These are phyloP conservation scores for Tirmania nivea DNA, from an alignment of 495 filamentous ascomycete species.

Conservation along the genomic window DNA sequence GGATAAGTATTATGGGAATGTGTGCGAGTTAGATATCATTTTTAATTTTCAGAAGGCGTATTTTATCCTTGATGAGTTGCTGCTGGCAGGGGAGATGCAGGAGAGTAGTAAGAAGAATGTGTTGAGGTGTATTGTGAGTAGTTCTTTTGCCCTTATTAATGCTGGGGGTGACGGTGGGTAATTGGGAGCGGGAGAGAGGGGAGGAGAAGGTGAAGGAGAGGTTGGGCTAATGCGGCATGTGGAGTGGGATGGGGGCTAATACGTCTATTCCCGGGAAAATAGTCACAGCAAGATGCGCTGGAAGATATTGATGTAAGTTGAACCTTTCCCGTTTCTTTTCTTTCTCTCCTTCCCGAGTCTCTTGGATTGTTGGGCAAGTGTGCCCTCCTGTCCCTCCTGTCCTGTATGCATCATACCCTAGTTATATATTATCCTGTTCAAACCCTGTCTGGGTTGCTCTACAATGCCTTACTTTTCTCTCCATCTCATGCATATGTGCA, in stretches of 20 bases:
- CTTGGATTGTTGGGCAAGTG: constrained; percentile 27
- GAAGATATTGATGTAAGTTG: constrained; percentile 20
- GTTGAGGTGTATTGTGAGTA: constrained; percentile 49
- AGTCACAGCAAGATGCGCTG: constrained; percentile 17
- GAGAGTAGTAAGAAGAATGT: constrained; percentile 99
- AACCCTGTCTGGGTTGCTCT: too few species aligned
- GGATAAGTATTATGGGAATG: constrained; percentile 99
- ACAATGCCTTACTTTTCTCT: too few species aligned
- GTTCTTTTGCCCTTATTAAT: background rate
- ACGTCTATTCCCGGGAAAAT: background rate
- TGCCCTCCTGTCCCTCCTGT: too few species aligned
- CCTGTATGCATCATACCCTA: too few species aligned
- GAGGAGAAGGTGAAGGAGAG: too few species aligned
- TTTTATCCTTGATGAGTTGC: constrained; percentile 90
- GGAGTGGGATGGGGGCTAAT: too few species aligned
- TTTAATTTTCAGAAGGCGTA: constrained; percentile 99
- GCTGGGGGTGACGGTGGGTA: too few species aligned
- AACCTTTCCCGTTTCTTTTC: constrained; percentile 65
- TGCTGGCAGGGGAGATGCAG: constrained; percentile 91
- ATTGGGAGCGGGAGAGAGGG: too few species aligned
- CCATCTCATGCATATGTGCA: too few species aligned
- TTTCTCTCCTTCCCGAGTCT: constrained; percentile 65
- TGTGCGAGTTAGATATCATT: constrained; percentile 97
- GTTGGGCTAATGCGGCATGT: too few species aligned
- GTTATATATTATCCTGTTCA: too few species aligned